Base-by-base conservation (phyloP, 768 basidiomycete genomes). In the Suillus decipiens region DNA sequence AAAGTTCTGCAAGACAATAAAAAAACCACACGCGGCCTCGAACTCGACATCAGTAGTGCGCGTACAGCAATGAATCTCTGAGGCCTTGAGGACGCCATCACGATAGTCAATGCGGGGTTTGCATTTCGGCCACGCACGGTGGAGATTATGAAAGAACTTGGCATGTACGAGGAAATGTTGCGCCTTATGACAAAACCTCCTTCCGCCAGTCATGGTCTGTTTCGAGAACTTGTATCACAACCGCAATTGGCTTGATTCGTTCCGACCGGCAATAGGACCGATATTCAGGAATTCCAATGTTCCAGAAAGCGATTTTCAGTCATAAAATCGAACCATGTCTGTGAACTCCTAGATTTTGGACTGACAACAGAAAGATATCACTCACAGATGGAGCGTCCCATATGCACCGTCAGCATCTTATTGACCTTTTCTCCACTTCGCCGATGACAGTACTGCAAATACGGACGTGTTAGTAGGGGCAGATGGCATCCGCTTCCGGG, bases 51-150 rank as follows among this genome's bases (percentile, higher is more conserved):
- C 28, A 3, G 28, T 28, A 28, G 28, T 28, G 28, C 1, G 28
- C 28, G 28, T 28, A 28, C 28, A 28, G 28, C 3, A 28, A 28
- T 28, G 28, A 28, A 28, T 28, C 28, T 2, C 28, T 28, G 28
- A 28, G 28, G 3, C 28, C 28, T 2, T 28, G 28, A 28, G 28
- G n/a, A 34, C 36, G 76, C 77, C 56, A 72, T 80, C 37, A 76
- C 72, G 10, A 73, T 74, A 22, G 68, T 75, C 37, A 79, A 79
- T 3, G 75, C 78, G 2, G 78, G 83, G 72, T 31, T 80, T 74
- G 54, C 79, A 71, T 78, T 82, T 11, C 82, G 80, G 81, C 67
- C 70, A 5, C 72, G 81, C 47, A 82, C 82, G n/a, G 82, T 79
- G 81, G 70, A 69, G 11, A 76, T 82, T 28, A 67, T 83, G 61